These are phyloP conservation scores for Talaromyces liani DNA, from an alignment of 495 filamentous ascomycete species.

Conservation along the genomic window DNA sequence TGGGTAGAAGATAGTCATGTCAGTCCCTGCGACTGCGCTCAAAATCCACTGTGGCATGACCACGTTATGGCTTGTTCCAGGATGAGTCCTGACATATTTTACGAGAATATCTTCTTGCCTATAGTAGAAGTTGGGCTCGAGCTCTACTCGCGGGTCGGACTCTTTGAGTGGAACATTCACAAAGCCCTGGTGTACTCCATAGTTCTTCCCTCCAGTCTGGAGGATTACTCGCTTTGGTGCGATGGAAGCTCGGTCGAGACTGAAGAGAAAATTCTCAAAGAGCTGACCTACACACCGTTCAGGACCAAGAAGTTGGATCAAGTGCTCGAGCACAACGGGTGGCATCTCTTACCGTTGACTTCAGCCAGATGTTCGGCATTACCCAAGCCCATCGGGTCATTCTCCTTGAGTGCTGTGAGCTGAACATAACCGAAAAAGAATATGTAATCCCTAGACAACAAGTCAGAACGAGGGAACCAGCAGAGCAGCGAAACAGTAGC, in stretches of 20 bases:
- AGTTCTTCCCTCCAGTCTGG: constrained; percentile 14
- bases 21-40: constrained; percentile 29
- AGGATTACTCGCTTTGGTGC: constrained; percentile 3
- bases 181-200: constrained; percentile 44
- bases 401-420: constrained; percentile 5
- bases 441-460: constrained; percentile 7
- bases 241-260: constrained; percentile 5
- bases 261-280: constrained; percentile 6
- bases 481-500: constrained; percentile 5
- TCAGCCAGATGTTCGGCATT: constrained; percentile 5
- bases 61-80: constrained; percentile 24
- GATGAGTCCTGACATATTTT: constrained; percentile 19
- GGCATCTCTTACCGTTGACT: constrained; percentile 5
- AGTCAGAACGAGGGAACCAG: constrained; percentile 5
- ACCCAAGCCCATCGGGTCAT: constrained; percentile 5
- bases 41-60: constrained; percentile 35
- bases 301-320: constrained; percentile 5
- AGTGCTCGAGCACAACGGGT: constrained; percentile 4
- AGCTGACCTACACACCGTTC: constrained; percentile 5
- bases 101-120: constrained; percentile 39
- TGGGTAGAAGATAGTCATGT: constrained; percentile 7
- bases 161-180: constrained; percentile 35
- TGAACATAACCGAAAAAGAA: constrained; percentile 7
- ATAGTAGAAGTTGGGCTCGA: constrained; percentile 48
- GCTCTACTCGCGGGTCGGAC: constrained; percentile 30